These are phyloP conservation scores for Colletotrichum sp. DNA, from an alignment of 2,329 filamentous ascomycete species.

Conservation along the genomic window DNA sequence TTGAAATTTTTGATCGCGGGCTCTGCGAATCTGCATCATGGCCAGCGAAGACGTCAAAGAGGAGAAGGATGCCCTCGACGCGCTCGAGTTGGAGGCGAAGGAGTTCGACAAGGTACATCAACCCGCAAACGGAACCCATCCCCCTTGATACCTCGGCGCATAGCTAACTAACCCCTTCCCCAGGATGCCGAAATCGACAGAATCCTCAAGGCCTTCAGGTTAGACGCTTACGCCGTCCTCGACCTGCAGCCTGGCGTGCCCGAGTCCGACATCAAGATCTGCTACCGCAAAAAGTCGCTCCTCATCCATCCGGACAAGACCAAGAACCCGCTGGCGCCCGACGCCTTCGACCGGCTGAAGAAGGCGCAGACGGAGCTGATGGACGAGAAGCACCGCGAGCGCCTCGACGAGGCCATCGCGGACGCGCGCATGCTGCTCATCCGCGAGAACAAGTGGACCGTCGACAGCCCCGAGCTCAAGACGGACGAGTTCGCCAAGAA, in stretches of 20 bases:
- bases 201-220: constrained; percentile 88
- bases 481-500: constrained; percentile 81
- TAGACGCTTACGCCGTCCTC: constrained; percentile 84
- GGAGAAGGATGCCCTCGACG: constrained; percentile 79
- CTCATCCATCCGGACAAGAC: constrained; percentile 99
- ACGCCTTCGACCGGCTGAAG: constrained; percentile 95
- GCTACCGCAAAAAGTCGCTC: constrained; percentile 97
- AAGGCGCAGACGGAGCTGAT: constrained; percentile 91
- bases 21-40: constrained; percentile 32
- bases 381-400: constrained; percentile 89
- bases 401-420: constrained; percentile 92
- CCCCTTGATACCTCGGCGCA: neutral
- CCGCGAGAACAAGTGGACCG: constrained; percentile 90
- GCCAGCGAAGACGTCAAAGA: constrained; percentile 47
- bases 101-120: constrained; percentile 82
- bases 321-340: constrained; percentile 85
- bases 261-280: constrained; percentile 93
- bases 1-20: neutral
- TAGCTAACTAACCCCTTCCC: neutral
- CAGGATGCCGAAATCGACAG: constrained; percentile 95
- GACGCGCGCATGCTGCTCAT: constrained; percentile 96
- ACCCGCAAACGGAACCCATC: neutral
- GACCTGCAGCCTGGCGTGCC: constrained; percentile 95
- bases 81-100: constrained; percentile 83
- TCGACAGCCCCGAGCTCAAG: constrained; percentile 86